Conservation (phyloP, 2,329 filamentous ascomycete species). For the Fusarium camptoceras region DNA sequence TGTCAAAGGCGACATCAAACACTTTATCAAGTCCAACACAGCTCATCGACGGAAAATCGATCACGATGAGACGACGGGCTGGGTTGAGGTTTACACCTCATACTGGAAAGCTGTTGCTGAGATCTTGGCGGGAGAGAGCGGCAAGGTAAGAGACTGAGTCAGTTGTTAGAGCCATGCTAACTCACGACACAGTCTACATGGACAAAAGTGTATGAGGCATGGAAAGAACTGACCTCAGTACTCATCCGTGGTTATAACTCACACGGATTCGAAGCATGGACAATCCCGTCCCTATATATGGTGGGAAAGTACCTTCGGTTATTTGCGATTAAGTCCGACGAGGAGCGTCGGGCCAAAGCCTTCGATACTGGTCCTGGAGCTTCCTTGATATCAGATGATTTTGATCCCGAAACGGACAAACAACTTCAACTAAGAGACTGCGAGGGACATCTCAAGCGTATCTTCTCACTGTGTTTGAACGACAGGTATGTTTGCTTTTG, state of each 20-base stretch:
- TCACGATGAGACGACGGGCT: constrained; percentile 79
- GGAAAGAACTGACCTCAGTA: constrained; percentile 84
- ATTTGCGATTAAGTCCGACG: constrained; percentile 92
- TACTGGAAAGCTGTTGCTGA: constrained; percentile 88
- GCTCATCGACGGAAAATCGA: constrained; percentile 65
- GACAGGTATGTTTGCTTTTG: constrained; percentile 73
- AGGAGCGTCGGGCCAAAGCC: constrained; percentile 63
- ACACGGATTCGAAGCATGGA: constrained; percentile 85
- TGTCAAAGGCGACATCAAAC: constrained; percentile 76
- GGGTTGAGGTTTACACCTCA: constrained; percentile 84
- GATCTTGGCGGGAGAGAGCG: constrained; percentile 67
- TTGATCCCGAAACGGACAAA: constrained; percentile 79
- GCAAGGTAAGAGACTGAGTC: constrained; percentile 49
- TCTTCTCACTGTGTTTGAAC: constrained; percentile 89
- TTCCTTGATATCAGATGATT: constrained; percentile 78
- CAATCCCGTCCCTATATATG: constrained; percentile 88
- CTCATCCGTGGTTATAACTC: constrained; percentile 86
- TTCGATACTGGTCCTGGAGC: constrained; percentile 54
- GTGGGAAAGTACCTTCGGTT: constrained; percentile 86
- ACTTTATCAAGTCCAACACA: constrained; percentile 74
- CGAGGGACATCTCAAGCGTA: constrained; percentile 88
- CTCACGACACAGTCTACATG: constrained; percentile 67
- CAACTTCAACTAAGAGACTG: constrained; percentile 91
- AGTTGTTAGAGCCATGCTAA: constrained; percentile 26
- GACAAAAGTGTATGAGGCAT: constrained; percentile 85